Evolutionary conservation across 2,329 filamentous ascomycete genomes (phyloP), one percentile per base, ranked within the genome.

Genomic region (Venturia oleaginea): DNA sequence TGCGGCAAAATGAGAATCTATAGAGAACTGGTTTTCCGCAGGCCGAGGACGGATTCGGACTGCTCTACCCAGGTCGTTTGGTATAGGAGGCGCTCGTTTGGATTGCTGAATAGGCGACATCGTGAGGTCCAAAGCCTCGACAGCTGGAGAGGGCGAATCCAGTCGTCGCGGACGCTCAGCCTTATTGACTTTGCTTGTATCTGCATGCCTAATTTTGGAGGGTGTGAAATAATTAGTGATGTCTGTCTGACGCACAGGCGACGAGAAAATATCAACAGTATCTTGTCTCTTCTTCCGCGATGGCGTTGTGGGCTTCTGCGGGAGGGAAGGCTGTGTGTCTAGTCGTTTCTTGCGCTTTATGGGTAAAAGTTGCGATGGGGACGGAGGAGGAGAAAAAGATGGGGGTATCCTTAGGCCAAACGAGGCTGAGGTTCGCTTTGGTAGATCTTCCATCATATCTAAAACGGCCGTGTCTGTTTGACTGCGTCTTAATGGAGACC

Each of bases 211-310:
- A 37, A 34, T 5, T 24, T 43, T 62, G 24, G 60, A 42, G 2
- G 62, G 62, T n/a, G 62, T 38, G 37, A 55, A 59, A 34, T 63
- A 63, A 38, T 57, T 51, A 13, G 42, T 51, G 17, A 63, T 54
- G 24, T 51, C 46, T 22, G 62, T 34, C 48, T 63, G 62, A 8
- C 48, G 42, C 19, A 19, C 22, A 46, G 62, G 62, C 22, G 62
- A 63, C 17, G 62, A 63, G n/a, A 27, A 57, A 15, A 55, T 24
- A 27, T 54, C 46, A n/a, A 32, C 15, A 24, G n/a, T 38, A 4
- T 62, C 43, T 24, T 62, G 42, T 54, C 32, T 30, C n/a, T 42
- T 61, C 13, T 17, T 34, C 34, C 59, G 30, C 59, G 22, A 32
- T n/a, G 59, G 59, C 22, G 59, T 61, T 42, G 59, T 3, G 6